phyloP scores from a whole-genome alignment of 495 filamentous ascomycete species.

The Hypoxylon rickii region DNA sequence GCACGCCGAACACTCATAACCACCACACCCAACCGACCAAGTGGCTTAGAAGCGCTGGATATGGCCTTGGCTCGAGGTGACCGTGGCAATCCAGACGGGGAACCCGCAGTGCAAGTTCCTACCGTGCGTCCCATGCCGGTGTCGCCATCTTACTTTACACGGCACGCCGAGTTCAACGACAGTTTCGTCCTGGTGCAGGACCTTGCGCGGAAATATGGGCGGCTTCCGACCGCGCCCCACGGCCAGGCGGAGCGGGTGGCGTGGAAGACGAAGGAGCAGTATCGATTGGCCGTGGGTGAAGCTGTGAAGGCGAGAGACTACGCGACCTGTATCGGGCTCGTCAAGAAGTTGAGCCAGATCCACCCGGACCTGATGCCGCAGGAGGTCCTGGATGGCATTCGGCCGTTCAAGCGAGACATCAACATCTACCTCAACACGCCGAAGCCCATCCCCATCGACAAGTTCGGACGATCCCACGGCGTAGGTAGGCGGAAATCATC shows the following conservation, averaged over 20 bases:
- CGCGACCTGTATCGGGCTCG: slow-evolving; percentile 69
- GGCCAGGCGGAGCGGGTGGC: slow-evolving; percentile 73
- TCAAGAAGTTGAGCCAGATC: slow-evolving; percentile 83
- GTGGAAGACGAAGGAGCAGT: slow-evolving; percentile 82
- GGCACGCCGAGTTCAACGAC: slow-evolving; percentile 83
- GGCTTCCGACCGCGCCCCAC: slow-evolving; percentile 68
- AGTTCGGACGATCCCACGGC: slow-evolving; percentile 73
- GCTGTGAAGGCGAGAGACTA: slow-evolving; percentile 79
- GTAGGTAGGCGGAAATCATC: slow-evolving; percentile 85
- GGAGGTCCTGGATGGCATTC: slow-evolving; percentile 66
- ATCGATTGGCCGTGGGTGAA: slow-evolving; percentile 75
- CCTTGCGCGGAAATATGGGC: slow-evolving; percentile 69
- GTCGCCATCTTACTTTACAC: slow-evolving; percentile 93
- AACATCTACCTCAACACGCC: slow-evolving; percentile 68
- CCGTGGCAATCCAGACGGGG: too few relatives aligned
- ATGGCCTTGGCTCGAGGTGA: too few relatives aligned
- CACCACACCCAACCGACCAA: too few relatives aligned
- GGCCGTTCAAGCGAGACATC: slow-evolving; percentile 72
- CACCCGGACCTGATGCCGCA: slow-evolving; percentile 75
- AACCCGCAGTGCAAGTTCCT: slow-evolving; percentile 22
- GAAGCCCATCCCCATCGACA: slow-evolving; percentile 65
- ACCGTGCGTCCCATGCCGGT: slow-evolving; percentile 75
- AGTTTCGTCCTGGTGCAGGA: slow-evolving; percentile 72
- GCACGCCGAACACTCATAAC: slow-evolving; percentile 26
- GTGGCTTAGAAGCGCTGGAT: too few relatives aligned